Percentiles rank a stretch among this genome's conserved stretches.
Conservation (phyloP, 352 stramenopile genomes). For the Globisporangium paddicum region DNA sequence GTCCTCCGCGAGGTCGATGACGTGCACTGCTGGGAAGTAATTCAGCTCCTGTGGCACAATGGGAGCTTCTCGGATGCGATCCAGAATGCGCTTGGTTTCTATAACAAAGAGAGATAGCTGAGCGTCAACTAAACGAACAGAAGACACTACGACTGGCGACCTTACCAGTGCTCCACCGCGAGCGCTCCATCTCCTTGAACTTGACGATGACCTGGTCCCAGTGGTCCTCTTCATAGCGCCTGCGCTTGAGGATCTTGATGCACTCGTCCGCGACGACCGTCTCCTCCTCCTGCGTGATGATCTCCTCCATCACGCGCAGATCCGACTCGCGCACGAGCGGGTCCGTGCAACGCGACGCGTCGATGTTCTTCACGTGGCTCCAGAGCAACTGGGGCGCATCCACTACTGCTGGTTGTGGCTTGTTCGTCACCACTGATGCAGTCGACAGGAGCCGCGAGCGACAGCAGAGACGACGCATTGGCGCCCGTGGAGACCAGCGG, state of each 20-base stretch:
- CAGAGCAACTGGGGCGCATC: constrained; percentile 16
- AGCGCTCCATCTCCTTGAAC: constrained; percentile 87
- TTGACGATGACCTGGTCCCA: constrained; percentile 87
- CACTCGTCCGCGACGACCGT: constrained; percentile 67
- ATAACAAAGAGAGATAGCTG: neutral
- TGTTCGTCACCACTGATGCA: neutral
- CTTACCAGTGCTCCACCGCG: constrained; percentile 59
- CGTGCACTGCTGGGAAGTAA: constrained; percentile 75
- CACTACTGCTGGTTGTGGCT: neutral
- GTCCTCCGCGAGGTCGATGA: constrained; percentile 78
- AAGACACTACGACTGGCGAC: neutral
- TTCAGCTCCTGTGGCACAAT: constrained; percentile 56
- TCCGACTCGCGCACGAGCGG: constrained; percentile 51
- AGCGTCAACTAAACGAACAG: neutral
- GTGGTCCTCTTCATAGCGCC: constrained; percentile 77
- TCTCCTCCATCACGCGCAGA: constrained; percentile 56
- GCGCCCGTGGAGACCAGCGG: neutral
- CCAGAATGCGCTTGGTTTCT: constrained; percentile 63
- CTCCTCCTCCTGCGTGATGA: constrained; percentile 77
- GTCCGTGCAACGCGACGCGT: constrained; percentile 55
- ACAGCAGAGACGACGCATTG: neutral
- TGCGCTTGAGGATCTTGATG: constrained; percentile 46
- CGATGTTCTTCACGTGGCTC: constrained; percentile 37
- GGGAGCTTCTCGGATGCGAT: constrained; percentile 50
- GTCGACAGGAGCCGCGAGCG: constrained; percentile 5